phyloP scores from a whole-genome alignment of 2,329 filamentous ascomycete species.

The Coleophoma cylindrospora region DNA sequence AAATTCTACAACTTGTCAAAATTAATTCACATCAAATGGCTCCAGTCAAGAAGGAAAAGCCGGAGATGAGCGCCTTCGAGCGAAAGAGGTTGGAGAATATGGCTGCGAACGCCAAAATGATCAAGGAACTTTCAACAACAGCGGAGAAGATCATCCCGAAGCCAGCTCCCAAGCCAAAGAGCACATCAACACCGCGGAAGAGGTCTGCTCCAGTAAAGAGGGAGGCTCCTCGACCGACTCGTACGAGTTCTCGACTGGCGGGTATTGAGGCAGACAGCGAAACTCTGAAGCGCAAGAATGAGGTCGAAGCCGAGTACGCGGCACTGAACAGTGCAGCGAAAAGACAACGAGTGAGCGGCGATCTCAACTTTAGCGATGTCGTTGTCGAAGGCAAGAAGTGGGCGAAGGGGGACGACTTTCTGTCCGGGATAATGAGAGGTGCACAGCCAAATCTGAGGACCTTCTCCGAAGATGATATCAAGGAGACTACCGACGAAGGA shows the following conservation, averaged over 20 bases:
- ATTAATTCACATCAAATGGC: conserved; percentile 35
- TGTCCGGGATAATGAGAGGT: conserved; percentile 58
- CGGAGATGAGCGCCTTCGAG: conserved; percentile 78
- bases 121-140: conserved; percentile 71
- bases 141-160: conserved; percentile 64
- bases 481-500: conserved; percentile 71
- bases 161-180: conserved; percentile 44
- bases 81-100: conserved; percentile 81
- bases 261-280: conserved; percentile 51
- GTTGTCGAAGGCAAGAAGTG: conserved; percentile 76
- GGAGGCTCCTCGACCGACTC: conserved; percentile 43
- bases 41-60: conserved; percentile 33
- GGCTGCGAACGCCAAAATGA: conserved; percentile 68
- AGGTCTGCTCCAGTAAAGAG: conserved; percentile 39
- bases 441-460: conserved; percentile 80
- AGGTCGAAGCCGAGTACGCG: conserved; percentile 54
- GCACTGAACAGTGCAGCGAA: conserved; percentile 53
- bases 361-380: conserved; percentile 71
- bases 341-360: conserved; percentile 57
- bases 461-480: conserved; percentile 79
- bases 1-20: too few species aligned
- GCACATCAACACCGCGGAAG: conserved; percentile 31
- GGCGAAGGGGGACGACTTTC: conserved; percentile 60
- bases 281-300: conserved; percentile 62
- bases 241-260: conserved; percentile 53